Conservation (phyloP, 352 stramenopile genomes). For the Paralagenidium karlingii region DNA sequence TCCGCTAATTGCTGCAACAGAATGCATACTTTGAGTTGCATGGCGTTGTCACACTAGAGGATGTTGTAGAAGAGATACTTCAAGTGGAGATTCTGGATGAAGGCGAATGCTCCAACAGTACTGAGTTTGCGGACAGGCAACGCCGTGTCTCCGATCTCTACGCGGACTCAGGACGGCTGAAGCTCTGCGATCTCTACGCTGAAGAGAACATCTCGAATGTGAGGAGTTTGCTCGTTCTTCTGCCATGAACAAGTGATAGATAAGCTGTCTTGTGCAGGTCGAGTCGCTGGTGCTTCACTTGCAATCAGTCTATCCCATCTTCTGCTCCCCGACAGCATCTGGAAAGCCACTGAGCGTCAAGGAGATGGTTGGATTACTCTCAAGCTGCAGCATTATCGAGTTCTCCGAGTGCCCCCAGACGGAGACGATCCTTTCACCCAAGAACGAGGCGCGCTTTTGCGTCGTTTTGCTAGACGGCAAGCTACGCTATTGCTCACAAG, state of each 20-base stretch:
- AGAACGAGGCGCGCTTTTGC: constrained; percentile 15
- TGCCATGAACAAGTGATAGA: neutral
- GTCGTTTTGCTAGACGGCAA: constrained; percentile 22
- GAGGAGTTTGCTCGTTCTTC: neutral
- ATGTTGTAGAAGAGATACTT: constrained; percentile 97
- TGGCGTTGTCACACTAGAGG: constrained; percentile 97
- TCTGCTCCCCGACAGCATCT: constrained; percentile 14
- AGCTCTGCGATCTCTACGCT: constrained; percentile 22
- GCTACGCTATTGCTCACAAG: constrained; percentile 13
- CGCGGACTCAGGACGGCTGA: constrained; percentile 24
- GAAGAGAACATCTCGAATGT: constrained; percentile 24
- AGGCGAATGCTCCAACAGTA: constrained; percentile 58
- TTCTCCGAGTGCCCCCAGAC: constrained; percentile 7
- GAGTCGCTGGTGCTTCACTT: constrained; percentile 15
- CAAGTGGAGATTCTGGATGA: constrained; percentile 95
- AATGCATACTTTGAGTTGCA: constrained; percentile 90
- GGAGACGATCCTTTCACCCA: constrained; percentile 11
- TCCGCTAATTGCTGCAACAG: constrained; percentile 10
- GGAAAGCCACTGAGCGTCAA: constrained; percentile 12
- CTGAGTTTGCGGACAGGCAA: constrained; percentile 28
- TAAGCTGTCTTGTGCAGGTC: constrained; percentile 5
- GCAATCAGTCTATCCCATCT: constrained; percentile 17
- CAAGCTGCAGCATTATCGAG: constrained; percentile 15
- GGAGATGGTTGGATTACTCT: constrained; percentile 13
- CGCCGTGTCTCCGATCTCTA: constrained; percentile 32